Base-by-base conservation (phyloP, 495 filamentous ascomycete species). In the Aspergillus taichungensis region DNA sequence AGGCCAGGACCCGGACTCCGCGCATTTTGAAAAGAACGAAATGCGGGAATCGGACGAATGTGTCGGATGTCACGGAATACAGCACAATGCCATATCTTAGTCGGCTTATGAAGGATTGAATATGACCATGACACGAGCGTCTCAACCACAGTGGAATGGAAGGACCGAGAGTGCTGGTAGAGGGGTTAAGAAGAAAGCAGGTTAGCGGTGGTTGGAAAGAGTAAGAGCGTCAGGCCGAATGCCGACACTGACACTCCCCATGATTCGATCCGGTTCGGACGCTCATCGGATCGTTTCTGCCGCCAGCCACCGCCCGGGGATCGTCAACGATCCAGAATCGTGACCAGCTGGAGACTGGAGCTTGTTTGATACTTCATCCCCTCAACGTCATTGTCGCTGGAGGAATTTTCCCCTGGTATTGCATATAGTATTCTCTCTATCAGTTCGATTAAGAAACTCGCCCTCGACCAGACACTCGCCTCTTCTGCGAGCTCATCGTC, bases 51-150 rank as follows among this genome's bases (percentile, higher is more conserved):
- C 31, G 46, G 49, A 56, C 50, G 40, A 40, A 51, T 50, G 46
- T 40, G 57, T 34, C 53, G 34, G 46, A 53, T 54, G 49, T 62
- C 54, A 62, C 45, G 40, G 53, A 49, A 41, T 41, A 13, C 28
- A 49, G 37, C 48, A 54, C 46, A 51, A 55, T 62, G 66, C 61
- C 69, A 69, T 67, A 60, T 63, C 57, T 60, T 44, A 57, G 34
- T 51, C 37, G 44, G 34, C 32, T 18, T 45, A 49, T n/a, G 34
- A 38, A 32, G 30, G 13, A 1, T 10, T 27, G 30, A 12, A 30
- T 18, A 34, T 12, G 42, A 14, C 39, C 56, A 59, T 55, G 50
- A 28, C 51, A 47, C 31, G 18, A 24, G 18, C 18, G 18, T 24
- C 18, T 24, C 18, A 24, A 24, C 13, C 32, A 51, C 13, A 32